phyloP scores from a whole-genome alignment of 139 green algal species.

The Ostreobium quekettii region DNA sequence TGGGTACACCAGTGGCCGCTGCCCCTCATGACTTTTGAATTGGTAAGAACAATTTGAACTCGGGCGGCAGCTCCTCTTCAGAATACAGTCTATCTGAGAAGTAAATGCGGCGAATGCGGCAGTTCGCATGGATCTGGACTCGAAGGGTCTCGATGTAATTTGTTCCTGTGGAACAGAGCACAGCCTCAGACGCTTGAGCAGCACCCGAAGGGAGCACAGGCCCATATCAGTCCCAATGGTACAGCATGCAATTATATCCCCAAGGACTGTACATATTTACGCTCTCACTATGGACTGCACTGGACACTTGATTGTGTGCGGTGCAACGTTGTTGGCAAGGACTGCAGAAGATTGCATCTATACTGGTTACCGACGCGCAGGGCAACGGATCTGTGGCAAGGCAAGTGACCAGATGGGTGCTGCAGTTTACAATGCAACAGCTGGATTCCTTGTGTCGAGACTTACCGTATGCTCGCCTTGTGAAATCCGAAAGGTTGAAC shows the following conservation, averaged over 20 bases:
- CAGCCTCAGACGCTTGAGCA: too few relatives aligned
- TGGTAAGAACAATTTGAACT: conserved; percentile 83
- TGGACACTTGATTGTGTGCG: too few relatives aligned
- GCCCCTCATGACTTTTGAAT: conserved; percentile 37
- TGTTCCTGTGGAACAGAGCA: too few relatives aligned
- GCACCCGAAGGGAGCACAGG: too few relatives aligned
- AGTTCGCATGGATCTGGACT: conserved; percentile 92
- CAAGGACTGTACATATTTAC: too few relatives aligned
- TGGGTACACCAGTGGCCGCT: too few relatives aligned
- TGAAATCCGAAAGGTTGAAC: conserved; percentile 95
- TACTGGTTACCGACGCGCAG: background rate
- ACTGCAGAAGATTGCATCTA: too few relatives aligned
- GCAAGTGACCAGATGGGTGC: background rate
- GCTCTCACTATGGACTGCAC: too few relatives aligned
- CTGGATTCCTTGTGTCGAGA: too few relatives aligned
- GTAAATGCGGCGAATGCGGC: conserved; percentile 88
- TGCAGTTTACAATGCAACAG: background rate
- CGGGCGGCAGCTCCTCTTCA: conserved; percentile 93
- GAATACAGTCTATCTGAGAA: conserved; percentile 93
- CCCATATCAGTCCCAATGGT: too few relatives aligned
- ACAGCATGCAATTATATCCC: too few relatives aligned
- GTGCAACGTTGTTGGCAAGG: too few relatives aligned
- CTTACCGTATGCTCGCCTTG: conserved; percentile 73
- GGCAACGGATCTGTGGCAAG: background rate
- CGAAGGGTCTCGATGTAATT: conserved; percentile 92